phyloP scores from a whole-genome alignment of 768 basidiomycete species.

The Suillus clintonianus region DNA sequence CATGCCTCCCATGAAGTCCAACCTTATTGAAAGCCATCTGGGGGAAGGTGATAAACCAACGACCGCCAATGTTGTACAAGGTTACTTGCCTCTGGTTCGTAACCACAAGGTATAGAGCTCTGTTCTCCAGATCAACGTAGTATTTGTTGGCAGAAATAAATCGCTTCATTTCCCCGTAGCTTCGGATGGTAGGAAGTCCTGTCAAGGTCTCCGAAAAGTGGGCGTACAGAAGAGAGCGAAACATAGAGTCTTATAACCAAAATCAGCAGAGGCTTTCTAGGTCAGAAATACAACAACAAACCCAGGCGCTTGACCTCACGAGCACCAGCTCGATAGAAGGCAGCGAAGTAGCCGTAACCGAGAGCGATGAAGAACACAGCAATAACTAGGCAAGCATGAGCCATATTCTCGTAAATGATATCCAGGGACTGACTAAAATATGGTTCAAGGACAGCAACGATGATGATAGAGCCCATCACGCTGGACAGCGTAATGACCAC shows the following conservation, averaged over 20 bases:
- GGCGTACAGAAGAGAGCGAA: constrained; percentile 74
- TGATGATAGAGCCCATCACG: constrained; percentile 52
- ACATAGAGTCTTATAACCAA: constrained; percentile 53
- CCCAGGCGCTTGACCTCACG: constrained; percentile 68
- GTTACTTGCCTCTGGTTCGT: constrained; percentile 59
- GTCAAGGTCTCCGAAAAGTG: constrained; percentile 79
- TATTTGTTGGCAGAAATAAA: constrained; percentile 67
- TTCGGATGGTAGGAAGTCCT: constrained; percentile 70
- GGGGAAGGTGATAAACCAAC: neutral
- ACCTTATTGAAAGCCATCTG: constrained; percentile 70
- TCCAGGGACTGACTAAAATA: constrained; percentile 53
- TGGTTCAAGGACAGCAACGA: constrained; percentile 59
- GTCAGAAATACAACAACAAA: constrained; percentile 10
- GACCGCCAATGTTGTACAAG: neutral
- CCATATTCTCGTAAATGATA: neutral
- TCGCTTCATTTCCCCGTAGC: constrained; percentile 63
- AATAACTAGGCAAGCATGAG: constrained; percentile 42
- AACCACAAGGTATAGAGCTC: constrained; percentile 65
- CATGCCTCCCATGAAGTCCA: constrained; percentile 68
- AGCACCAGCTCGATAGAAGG: constrained; percentile 71
- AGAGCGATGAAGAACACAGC: constrained; percentile 52
- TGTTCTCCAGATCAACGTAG: constrained; percentile 73
- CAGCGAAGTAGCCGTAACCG: constrained; percentile 66
- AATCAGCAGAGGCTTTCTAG: neutral
- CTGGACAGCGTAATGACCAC: constrained; percentile 53